Evolutionary conservation across 768 basidiomycete genomes (phyloP), one percentile per base, ranked within the genome.

Genomic region (Cubamyces lactineus): DNA sequence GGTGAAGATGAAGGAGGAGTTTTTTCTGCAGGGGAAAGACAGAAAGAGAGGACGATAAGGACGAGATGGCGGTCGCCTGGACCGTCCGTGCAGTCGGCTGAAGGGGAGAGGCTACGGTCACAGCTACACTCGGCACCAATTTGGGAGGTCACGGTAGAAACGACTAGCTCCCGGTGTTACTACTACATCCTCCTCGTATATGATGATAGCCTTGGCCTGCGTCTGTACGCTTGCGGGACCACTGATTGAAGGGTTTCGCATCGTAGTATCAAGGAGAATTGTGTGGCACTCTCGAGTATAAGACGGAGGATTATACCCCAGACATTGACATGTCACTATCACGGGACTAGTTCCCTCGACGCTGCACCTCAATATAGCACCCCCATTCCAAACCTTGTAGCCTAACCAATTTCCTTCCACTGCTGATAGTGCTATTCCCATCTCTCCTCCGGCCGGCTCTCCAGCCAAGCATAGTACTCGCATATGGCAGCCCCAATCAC

Each of bases 61-160:
- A 19, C 40, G 53, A 53, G 42, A 41, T 24, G 24, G 21, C 24
- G n/a, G 40, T 34, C 30, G 43, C n/a, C 23, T n/a, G 24, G 43
- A 13, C 19, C 24, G 23, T 26, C 17, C n/a, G 28, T 28, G 53
- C 23, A 28, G 28, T 26, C 17, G 53, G 26, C 17, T n/a, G 28
- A 17, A 40, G n/a, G n/a, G n/a, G 9, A 55, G 53, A 45, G 53
- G 42, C 45, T 46, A 28, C 16, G 47, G 54, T 56, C 54, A 56
- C 54, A 45, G 19, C 53, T 4, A 43, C 53, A 55, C 53, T 7
- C 53, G 42, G 7, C 54, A 26, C 54, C 54, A 38, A 24, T 21
- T 24, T 45, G n/a, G 54, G 54, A 30, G 16, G 54, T 56, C 54
- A 56, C 54, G 47, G 45, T 56, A 45, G 19, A 24, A 40, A 40